Evolutionary conservation across 208 protist species (phyloP), one percentile per base, ranked within the genome.

Genomic region (Leishmania turanica): DNA sequence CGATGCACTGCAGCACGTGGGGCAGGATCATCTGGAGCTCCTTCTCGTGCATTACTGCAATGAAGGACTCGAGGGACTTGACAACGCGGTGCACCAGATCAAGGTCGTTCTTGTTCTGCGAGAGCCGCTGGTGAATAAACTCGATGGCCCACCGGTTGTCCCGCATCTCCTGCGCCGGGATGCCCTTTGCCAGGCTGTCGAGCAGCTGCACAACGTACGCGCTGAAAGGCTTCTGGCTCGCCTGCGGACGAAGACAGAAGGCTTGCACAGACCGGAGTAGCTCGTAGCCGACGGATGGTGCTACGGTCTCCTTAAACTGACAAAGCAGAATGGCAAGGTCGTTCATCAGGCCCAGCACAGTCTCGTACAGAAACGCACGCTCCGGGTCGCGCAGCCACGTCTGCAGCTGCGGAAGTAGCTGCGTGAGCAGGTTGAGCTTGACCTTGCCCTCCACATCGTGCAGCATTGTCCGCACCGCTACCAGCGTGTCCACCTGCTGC

Each of bases 71-170:
- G 6, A 98, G 78, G 27, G 93, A 92, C 80, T 96, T 94, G 37
- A 98, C 92, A n/a, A 95, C 91, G 56, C 91, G 88, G 54, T 93
- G 85, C 40, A 98, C 86, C 24, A 98, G 78, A 53, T 94, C 92
- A 17, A 95, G 83, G 77, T 98, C 93, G 58, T 88, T 90, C 75
- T 96, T 96, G 81, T 96, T 95, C 79, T 96, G 95, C 27, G 91
- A 95, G 24, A 98, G 88, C 9, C 95, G 91, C 84, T 98, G 93
- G 77, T 98, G 93, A 82, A 96, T 96, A 82, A 96, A 98, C 87
- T 96, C 93, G n/a, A 96, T 88, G 42, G 95, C 90, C 93, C 95
- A 98, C 7, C 93, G 84, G 79, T 97, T 89, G 82, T 95, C 88
- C n/a, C 91, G 92, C 91, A 97, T 96, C 79, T 98, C 92, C 74